Conservation (phyloP, 2,329 filamentous ascomycete species). For the Ceratocystis ficicola region DNA sequence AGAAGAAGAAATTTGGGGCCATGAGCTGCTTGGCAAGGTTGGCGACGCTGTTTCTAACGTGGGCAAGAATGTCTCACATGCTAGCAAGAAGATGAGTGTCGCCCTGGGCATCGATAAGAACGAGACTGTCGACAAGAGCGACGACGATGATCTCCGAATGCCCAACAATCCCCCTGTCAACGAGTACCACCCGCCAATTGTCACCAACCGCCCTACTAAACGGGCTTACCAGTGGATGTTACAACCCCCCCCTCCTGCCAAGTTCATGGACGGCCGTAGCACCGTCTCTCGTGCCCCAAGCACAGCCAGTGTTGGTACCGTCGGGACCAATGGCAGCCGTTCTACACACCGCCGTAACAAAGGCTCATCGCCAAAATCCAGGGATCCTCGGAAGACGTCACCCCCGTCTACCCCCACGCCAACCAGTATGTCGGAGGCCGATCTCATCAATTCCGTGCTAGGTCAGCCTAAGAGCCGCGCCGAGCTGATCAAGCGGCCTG, state of each 20-base stretch:
- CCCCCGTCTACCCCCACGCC: constrained; percentile 13
- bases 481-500: constrained; percentile 16
- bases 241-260: constrained; percentile 78
- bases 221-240: constrained; percentile 82
- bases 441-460: constrained; percentile 36
- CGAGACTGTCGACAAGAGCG: constrained; percentile 39
- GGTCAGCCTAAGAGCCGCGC: constrained; percentile 21
- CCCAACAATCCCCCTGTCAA: constrained; percentile 63
- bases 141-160: constrained; percentile 48
- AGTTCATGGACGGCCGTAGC: constrained; percentile 80
- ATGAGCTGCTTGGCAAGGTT: constrained; percentile 33
- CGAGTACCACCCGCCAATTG: constrained; percentile 73
- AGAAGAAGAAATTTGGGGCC: constrained; percentile 76
- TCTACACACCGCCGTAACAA: constrained; percentile 23
- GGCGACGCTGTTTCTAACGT: constrained; percentile 22
- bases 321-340: constrained; percentile 17
- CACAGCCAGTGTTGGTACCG: constrained; percentile 33
- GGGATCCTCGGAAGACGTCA: constrained; percentile 17
- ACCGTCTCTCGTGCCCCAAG: constrained; percentile 53
- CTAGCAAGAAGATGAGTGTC: constrained; percentile 42
- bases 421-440: constrained; percentile 31
- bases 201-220: constrained; percentile 58
- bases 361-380: constrained; percentile 25
- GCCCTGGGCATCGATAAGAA: constrained; percentile 42
- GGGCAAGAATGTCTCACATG: constrained; percentile 34